Conservation (phyloP, 1,284 basidiomycete genomes). For the Hemileia vastatrix region DNA sequence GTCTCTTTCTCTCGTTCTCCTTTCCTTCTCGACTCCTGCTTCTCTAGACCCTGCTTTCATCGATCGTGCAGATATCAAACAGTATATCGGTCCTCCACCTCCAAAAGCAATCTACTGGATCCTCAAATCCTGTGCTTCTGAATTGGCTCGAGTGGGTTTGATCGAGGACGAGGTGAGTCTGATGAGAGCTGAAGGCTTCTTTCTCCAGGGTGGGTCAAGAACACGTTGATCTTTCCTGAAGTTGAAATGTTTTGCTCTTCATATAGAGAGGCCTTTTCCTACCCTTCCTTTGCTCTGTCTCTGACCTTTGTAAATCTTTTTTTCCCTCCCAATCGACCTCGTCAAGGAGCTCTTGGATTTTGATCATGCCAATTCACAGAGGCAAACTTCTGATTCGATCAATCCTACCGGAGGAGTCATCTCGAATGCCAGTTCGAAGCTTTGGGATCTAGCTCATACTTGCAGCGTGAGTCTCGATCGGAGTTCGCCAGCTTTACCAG, state of each 20-base stretch:
- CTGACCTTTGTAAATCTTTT: neutral
- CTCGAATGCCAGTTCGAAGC: constrained; percentile 54
- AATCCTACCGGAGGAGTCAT: too few relatives aligned
- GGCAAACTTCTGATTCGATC: neutral
- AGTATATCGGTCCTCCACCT: constrained; percentile 82
- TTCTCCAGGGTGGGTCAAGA: too few relatives aligned
- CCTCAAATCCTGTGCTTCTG: constrained; percentile 66
- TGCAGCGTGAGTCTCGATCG: constrained; percentile 57
- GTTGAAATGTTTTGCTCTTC: too few relatives aligned
- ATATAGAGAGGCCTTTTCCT: too few relatives aligned
- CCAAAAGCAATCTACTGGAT: constrained; percentile 88
- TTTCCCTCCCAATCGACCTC: too few relatives aligned
- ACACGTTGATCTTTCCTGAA: too few relatives aligned
- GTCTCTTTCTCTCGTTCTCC: neutral
- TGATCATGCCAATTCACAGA: neutral
- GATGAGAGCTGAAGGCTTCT: too few relatives aligned
- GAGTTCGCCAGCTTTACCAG: neutral
- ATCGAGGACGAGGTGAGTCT: constrained; percentile 54
- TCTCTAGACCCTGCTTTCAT: constrained; percentile 78
- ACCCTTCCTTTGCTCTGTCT: too few relatives aligned
- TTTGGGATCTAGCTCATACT: constrained; percentile 59
- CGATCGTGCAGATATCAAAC: constrained; percentile 90
- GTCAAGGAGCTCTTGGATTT: too few relatives aligned
- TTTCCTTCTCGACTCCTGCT: neutral
- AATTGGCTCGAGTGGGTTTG: constrained; percentile 66